Percentiles rank a stretch among this genome's conserved stretches.
Evolutionary conservation across 2,329 filamentous ascomycete species (phyloP).

Genomic region (Phoma herbarum): DNA sequence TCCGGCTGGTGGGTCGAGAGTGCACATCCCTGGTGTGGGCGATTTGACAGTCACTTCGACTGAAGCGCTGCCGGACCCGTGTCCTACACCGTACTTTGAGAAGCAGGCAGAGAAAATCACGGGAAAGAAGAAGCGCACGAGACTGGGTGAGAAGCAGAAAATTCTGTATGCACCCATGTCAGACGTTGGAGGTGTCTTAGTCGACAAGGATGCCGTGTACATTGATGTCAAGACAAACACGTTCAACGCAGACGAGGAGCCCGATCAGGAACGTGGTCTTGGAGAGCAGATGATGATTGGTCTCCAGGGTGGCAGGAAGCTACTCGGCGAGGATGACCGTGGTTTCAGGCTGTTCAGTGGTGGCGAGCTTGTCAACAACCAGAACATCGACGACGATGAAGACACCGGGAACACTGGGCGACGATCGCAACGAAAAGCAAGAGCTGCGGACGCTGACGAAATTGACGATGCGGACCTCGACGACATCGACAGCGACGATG

Average conservation of each 20-base stretch:
- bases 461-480: slow-evolving; percentile 63
- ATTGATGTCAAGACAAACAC: slow-evolving; percentile 76
- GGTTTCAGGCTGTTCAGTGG: slow-evolving; percentile 87
- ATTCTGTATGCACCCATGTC: slow-evolving; percentile 97
- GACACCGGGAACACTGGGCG: slow-evolving; percentile 67
- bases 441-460: slow-evolving; percentile 57
- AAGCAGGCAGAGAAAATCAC: slow-evolving; percentile 84
- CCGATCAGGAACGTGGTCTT: slow-evolving; percentile 78
- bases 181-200: slow-evolving; percentile 92
- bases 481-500: slow-evolving; percentile 61
- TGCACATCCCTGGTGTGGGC: slow-evolving; percentile 92
- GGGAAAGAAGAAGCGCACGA: slow-evolving; percentile 80
- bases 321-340: slow-evolving; percentile 82
- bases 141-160: slow-evolving; percentile 96
- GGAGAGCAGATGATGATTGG: slow-evolving; percentile 95
- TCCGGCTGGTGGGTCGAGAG: slow-evolving; percentile 79
- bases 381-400: slow-evolving; percentile 59
- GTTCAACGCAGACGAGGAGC: slow-evolving; percentile 71
- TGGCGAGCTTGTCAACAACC: slow-evolving; percentile 71
- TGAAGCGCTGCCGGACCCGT: slow-evolving; percentile 90
- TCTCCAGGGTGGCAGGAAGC: slow-evolving; percentile 80
- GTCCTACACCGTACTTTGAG: slow-evolving; percentile 90
- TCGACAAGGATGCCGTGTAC: slow-evolving; percentile 97
- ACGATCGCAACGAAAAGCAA: slow-evolving; percentile 61
- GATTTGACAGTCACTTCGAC: slow-evolving; percentile 85